Percentiles rank a stretch among this genome's conserved stretches.
Conservation (phyloP, 1,284 basidiomycete genomes). For the Coniophora puteana region DNA sequence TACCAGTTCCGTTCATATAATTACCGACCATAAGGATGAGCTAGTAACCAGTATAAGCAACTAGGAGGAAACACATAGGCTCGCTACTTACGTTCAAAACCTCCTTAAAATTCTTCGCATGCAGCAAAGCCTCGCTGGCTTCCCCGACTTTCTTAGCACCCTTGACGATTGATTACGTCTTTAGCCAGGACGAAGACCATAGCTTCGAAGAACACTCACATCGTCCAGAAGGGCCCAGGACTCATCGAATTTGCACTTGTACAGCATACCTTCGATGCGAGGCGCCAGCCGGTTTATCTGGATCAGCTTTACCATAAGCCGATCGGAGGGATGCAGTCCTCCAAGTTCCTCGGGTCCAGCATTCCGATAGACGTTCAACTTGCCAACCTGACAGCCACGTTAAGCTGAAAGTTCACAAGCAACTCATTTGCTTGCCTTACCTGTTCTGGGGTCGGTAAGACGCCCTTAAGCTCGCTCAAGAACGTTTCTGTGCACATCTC, state of each 20-base stretch:
- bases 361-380: conserved; percentile 89
- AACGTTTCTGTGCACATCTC: conserved; percentile 85
- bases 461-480: conserved; percentile 81
- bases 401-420: conserved; percentile 10
- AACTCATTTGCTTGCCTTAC: conserved; percentile 34
- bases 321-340: conserved; percentile 89
- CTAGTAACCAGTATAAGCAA: conserved; percentile 35
- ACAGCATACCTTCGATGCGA: conserved; percentile 93
- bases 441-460: conserved; percentile 88
- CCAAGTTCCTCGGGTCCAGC: conserved; percentile 86
- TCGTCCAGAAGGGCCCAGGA: conserved; percentile 73
- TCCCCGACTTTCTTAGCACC: conserved; percentile 78
- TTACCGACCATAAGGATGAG: conserved; percentile 95
- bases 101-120: conserved; percentile 84
- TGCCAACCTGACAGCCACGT: conserved; percentile 61
- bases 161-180: conserved; percentile 33
- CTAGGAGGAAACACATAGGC: conserved; percentile 7
- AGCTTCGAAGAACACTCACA: conserved; percentile 32
- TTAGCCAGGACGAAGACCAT: conserved; percentile 7
- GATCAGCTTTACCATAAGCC: conserved; percentile 95
- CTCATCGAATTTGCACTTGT: conserved; percentile 83
- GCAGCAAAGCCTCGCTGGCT: conserved; percentile 72
- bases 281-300: conserved; percentile 92
- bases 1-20: conserved; percentile 96
- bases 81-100: conserved; percentile 64